A percentile compares a stretch with the other conserved stretches of the same genome.
Conservation (phyloP, 352 stramenopile species). For the Pythium grandisporangium region DNA sequence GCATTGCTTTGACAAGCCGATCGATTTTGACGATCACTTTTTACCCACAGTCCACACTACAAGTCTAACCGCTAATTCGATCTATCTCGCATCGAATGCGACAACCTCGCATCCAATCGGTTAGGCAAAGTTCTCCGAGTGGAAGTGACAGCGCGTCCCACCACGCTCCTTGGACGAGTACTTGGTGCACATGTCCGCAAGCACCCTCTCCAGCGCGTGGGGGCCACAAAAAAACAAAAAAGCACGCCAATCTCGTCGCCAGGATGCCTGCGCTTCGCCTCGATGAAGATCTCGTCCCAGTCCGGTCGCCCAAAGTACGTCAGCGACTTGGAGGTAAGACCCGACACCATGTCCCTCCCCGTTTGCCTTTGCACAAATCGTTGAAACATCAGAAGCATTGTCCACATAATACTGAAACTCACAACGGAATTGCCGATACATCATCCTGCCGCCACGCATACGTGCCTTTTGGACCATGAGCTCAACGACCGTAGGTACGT, state of each 20-base stretch:
- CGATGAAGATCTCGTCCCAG: constrained; percentile 70
- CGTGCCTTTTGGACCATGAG: constrained; percentile 72
- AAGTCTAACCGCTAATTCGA: too few relatives aligned
- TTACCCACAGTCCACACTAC: too few relatives aligned
- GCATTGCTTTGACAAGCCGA: too few relatives aligned
- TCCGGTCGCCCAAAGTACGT: constrained; percentile 84
- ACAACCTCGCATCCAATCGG: too few relatives aligned
- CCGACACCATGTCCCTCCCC: constrained; percentile 72
- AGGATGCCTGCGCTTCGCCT: constrained; percentile 31
- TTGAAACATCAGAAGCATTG: constrained; percentile 73
- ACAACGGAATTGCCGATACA: constrained; percentile 49
- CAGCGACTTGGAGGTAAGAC: constrained; percentile 66
- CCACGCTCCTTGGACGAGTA: constrained; percentile 42
- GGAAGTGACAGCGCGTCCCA: constrained; percentile 71
- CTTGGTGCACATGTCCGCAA: constrained; percentile 59
- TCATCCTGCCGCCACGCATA: constrained; percentile 49
- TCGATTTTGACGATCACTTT: too few relatives aligned
- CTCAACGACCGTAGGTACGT: constrained; percentile 49
- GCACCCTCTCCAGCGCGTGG: constrained; percentile 64
- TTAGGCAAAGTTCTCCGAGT: constrained; percentile 80
- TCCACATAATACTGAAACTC: constrained; percentile 66
- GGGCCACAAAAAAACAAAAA: constrained; percentile 84
- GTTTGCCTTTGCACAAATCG: constrained; percentile 74
- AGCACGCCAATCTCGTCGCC: constrained; percentile 78
- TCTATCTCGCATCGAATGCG: too few relatives aligned